Evolutionary conservation across 345 rosid species (phyloP).

Genomic region (Hevea brasiliensis): DNA sequence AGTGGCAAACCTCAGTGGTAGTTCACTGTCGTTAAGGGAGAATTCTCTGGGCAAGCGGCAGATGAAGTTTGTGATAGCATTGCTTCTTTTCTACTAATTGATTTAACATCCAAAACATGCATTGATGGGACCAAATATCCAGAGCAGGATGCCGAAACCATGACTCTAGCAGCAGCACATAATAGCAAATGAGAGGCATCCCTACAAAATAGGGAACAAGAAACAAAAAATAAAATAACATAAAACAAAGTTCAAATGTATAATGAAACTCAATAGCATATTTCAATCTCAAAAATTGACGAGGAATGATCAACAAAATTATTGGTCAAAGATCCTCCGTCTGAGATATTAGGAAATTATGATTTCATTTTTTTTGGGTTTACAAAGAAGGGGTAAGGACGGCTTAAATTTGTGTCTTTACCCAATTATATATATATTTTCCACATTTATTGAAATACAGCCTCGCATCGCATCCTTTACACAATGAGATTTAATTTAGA

Average conservation of each 20-base stretch:
- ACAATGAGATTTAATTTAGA: neutral
- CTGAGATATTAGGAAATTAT: neutral
- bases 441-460: neutral
- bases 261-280: neutral
- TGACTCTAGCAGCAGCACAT: constrained; percentile 48
- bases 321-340: neutral
- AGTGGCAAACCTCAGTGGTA: constrained; percentile 57
- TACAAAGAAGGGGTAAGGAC: too few relatives aligned
- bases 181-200: constrained; percentile 35
- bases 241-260: too few relatives aligned
- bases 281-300: neutral
- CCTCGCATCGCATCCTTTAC: neutral
- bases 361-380: too few relatives aligned
- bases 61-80: constrained; percentile 43
- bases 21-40: constrained; percentile 33
- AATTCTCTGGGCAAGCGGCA: constrained; percentile 44
- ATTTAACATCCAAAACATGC: constrained; percentile 25
- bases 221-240: neutral
- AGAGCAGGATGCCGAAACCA: constrained; percentile 48
- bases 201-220: constrained; percentile 34
- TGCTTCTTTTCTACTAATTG: constrained; percentile 29
- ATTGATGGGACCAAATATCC: constrained; percentile 16
- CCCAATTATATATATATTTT: neutral
- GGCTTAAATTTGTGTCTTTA: too few relatives aligned
- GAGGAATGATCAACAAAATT: neutral